Evolutionary conservation across 2,329 filamentous ascomycete species (phyloP).

Genomic region (Curvularia sp.): DNA sequence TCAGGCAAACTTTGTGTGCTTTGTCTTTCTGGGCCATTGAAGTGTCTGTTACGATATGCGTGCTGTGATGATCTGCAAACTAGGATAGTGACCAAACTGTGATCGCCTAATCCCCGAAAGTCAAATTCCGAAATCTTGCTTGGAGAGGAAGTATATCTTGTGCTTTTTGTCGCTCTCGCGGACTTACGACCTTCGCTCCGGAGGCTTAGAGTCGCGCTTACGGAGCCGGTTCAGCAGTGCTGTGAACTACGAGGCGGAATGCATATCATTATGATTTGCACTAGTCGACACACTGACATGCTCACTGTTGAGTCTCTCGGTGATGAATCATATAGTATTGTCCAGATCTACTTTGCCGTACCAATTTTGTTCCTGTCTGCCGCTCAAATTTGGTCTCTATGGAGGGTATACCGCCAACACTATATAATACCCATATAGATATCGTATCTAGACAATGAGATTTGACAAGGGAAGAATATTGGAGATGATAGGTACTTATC

Average conservation of each 20-base stretch:
- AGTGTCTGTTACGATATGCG: neutral
- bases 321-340: conserved; percentile 26
- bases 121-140: conserved; percentile 50
- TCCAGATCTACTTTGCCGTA: conserved; percentile 16
- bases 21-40: neutral
- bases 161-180: conserved; percentile 57
- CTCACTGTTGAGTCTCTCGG: conserved; percentile 22
- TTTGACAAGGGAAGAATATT: neutral
- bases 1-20: neutral
- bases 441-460: neutral
- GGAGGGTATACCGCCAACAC: conserved; percentile 6
- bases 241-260: neutral
- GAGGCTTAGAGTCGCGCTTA: conserved; percentile 24
- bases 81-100: conserved; percentile 35
- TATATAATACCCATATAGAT: neutral
- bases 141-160: conserved; percentile 37
- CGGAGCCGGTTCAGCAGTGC: neutral
- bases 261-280: conserved; percentile 20
- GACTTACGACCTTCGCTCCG: conserved; percentile 12
- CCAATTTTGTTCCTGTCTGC: neutral
- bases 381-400: neutral
- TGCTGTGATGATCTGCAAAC: conserved; percentile 3
- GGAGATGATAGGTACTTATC: neutral
- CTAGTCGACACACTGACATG: conserved; percentile 25
- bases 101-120: conserved; percentile 42